These are phyloP conservation scores for Leavenworthia alabamica DNA, from an alignment of 345 rosid species.

Conservation along the genomic window DNA sequence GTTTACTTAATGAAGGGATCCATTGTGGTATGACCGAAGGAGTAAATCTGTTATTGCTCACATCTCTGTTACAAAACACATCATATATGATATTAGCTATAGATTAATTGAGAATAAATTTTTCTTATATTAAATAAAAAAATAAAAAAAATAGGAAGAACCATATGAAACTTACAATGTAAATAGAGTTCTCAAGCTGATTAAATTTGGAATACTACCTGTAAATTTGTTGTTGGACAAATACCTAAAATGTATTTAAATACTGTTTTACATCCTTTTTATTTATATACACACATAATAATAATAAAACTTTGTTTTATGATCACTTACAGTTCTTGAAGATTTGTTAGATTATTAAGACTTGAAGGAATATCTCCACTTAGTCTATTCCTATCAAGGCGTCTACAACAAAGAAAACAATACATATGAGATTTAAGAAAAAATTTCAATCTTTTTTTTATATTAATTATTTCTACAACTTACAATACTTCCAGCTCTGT, in stretches of 20 bases:
- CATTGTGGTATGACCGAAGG: constrained; percentile 64
- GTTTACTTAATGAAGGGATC: constrained; percentile 29
- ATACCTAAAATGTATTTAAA: constrained; percentile 39
- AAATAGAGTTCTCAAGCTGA: constrained; percentile 41
- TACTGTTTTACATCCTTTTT: background rate
- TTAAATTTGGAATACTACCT: constrained; percentile 59
- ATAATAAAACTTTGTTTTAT: background rate
- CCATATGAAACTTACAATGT: constrained; percentile 50
- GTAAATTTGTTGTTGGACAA: constrained; percentile 58
- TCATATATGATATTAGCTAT: background rate
- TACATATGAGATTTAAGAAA: background rate
- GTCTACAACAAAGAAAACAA: constrained; percentile 39
- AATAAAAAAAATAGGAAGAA: background rate
- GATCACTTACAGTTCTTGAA: constrained; percentile 57
- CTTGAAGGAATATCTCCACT: constrained; percentile 46
- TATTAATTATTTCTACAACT: constrained; percentile 37
- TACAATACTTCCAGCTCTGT: constrained; percentile 53
- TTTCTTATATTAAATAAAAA: background rate
- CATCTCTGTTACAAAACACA: constrained; percentile 47
- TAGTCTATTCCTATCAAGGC: constrained; percentile 61
- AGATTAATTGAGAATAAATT: background rate
- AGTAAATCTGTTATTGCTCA: constrained; percentile 91
- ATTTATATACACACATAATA: background rate
- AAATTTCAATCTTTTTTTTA: background rate
- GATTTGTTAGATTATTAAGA: constrained; percentile 48